Base-by-base conservation (phyloP, 208 protist species). In the Herpetomonas tarakana region DNA sequence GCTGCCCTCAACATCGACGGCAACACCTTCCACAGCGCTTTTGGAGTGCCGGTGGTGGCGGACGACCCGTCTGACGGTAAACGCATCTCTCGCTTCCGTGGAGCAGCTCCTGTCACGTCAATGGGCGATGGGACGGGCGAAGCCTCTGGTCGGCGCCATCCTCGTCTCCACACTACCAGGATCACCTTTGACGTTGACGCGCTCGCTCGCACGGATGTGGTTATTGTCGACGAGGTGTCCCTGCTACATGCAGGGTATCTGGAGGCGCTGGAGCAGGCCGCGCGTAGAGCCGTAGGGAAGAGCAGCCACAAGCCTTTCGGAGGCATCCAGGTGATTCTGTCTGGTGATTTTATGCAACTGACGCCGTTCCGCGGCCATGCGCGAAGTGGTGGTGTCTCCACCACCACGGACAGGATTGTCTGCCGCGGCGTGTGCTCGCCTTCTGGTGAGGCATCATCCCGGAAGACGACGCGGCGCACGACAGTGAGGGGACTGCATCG, bases 281-380 rank as follows among this genome's bases (percentile, higher is more conserved):
- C 71, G n/a, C 77, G 82, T 9, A 22, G 18, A 2, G 55, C 65
- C 2, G 52, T 45, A 22, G 74, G 65, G 1, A 73, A 64, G 39
- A 29, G 59, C 21, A 52, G 30, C 16, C 24, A 68, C 51, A 49
- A 70, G 22, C 74, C 81, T 19, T 93, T 96, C 70, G 90, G 90
- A 56, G 90, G 90, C 18, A 81, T 93, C 54, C 90, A 93, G 45
- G 30, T 96, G 4, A 84, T 96, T 65, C 58, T 92, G 1, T 91
- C 66, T 27, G 90, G 90, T 31, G 90, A 96, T 60, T 96, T 96
- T 75, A 67, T 93, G 58, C 86, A 95, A 65, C 75, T 95, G 6
- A 79, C 68, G 25, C 65, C 64, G 19, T 67, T 74, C 21, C 19
- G 16, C 3, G 12, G 49, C 11, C 3, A 11, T 0, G 45, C 7